Evolutionary conservation across 2,329 filamentous ascomycete genomes (phyloP).

Genomic region (Microdochium paspali): DNA sequence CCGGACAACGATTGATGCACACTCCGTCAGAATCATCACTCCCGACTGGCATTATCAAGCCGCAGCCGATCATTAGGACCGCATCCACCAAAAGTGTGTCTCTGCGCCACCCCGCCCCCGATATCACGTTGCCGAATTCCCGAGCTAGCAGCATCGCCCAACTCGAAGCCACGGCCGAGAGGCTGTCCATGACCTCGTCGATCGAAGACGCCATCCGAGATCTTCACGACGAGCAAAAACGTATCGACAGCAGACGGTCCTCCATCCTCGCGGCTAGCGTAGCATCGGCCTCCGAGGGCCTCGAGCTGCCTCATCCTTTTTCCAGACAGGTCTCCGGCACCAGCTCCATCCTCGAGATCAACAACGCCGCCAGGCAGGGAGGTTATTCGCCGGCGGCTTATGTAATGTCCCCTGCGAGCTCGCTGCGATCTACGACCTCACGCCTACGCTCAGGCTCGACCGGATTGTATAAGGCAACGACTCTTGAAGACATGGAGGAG

Average conservation of each 20-base stretch:
- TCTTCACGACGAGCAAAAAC: conserved; percentile 61
- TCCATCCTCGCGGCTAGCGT: conserved; percentile 46
- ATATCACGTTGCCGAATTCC: conserved; percentile 46
- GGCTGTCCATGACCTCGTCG: conserved; percentile 63
- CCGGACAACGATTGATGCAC: not conserved
- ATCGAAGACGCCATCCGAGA: conserved; percentile 71
- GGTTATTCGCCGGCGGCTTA: conserved; percentile 62
- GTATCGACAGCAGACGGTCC: conserved; percentile 57
- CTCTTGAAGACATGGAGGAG: conserved; percentile 19
- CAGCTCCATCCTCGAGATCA: conserved; percentile 60
- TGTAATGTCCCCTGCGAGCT: conserved; percentile 57
- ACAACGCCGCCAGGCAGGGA: conserved; percentile 55
- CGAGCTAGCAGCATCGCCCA: conserved; percentile 60
- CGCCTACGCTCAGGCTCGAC: conserved; percentile 47
- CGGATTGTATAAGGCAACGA: conserved; percentile 23
- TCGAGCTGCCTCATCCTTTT: conserved; percentile 18
- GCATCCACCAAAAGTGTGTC: conserved; percentile 32
- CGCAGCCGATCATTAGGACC: conserved; percentile 37
- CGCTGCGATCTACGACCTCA: conserved; percentile 25
- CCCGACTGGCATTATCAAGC: conserved; percentile 13
- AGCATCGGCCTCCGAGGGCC: conserved; percentile 19
- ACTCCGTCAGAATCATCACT: conserved; percentile 2
- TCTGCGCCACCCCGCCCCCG: conserved; percentile 51
- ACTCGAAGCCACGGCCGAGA: conserved; percentile 67
- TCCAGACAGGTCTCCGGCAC: conserved; percentile 37